Base-by-base conservation (phyloP, 2,329 filamentous ascomycete genomes). In the Orbilia blumenaviensis region DNA sequence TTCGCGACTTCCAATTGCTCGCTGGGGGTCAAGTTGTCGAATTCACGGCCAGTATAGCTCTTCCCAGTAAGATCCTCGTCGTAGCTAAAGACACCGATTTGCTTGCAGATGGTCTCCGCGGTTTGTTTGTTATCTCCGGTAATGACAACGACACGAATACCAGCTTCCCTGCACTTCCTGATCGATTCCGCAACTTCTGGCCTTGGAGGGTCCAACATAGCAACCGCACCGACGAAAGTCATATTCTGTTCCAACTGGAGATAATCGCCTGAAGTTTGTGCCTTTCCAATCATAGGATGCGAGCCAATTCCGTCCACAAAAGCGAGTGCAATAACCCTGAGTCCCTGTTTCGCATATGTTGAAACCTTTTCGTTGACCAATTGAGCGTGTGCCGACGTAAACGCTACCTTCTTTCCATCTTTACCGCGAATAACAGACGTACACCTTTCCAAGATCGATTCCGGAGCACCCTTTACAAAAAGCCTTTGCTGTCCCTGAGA, bases 61-160 rank as follows among this genome's bases (percentile, higher is more conserved):
- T 97, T 98, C 81, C 94, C 94, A 46, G 86, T 88, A 25, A 98
- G 87, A 81, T 97, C 88, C 83, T 98, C 94, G 76, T 90, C 84
- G 79, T 88, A 84, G 14, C 89, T 91, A 83, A 99, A 99, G 62
- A 99, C 90, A 77, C 95, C 95, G 82, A 99, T 99, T 83, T 97
- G 92, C 81, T 94, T 91, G 85, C 95, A 99, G 82, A 99, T 97
- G 77, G 93, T 94, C 85, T 99, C 95, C 7, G 95, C 95, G 2
- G 95, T 99, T 85, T 96, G 96, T 82, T 91, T 93, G 85, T 97
- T 99, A 84, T 99, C 95, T 81, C 95, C 95, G 64, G 95, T 99
- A 83, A 99, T 97, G 78, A 99, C 95, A 80, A 99, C 93, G 58
- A 99, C 93, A 77, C 95, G 91, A 80, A 99, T 98, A 80, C 95